These are phyloP conservation scores for Heritiera littoralis DNA, from an alignment of 345 rosid species.

Conservation along the genomic window DNA sequence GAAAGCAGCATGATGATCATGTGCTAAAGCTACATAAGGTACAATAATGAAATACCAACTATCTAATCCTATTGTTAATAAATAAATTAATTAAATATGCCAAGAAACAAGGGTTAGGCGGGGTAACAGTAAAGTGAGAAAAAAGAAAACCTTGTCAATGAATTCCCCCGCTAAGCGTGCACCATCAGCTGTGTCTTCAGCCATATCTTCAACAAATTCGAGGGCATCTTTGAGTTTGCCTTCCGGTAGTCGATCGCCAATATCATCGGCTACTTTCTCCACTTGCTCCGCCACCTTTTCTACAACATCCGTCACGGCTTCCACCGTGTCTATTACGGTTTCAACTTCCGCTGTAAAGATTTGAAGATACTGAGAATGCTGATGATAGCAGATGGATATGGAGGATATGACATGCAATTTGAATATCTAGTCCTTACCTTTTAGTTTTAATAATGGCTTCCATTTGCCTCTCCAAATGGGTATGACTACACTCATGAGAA, in stretches of 20 bases:
- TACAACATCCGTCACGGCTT: slow-evolving; percentile 35
- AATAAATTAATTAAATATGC: neutral
- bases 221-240: slow-evolving; percentile 43
- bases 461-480: slow-evolving; percentile 47
- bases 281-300: slow-evolving; percentile 55
- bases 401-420: too few relatives aligned
- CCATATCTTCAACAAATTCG: slow-evolving; percentile 36
- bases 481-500: slow-evolving; percentile 39
- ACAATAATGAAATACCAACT: neutral
- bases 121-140: neutral
- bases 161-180: slow-evolving; percentile 40
- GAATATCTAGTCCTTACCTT: slow-evolving; percentile 26
- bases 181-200: slow-evolving; percentile 40
- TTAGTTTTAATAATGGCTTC: slow-evolving; percentile 40
- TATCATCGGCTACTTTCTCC: slow-evolving; percentile 47
- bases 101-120: neutral
- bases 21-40: neutral
- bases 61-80: neutral
- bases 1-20: neutral
- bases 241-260: slow-evolving; percentile 44
- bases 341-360: slow-evolving; percentile 37
- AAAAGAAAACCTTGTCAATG: slow-evolving; percentile 46
- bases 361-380: neutral
- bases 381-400: neutral
- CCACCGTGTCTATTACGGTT: slow-evolving; percentile 35